phyloP scores from a whole-genome alignment of 176 grass and related monocot species.

The Lolium multiflorum region DNA sequence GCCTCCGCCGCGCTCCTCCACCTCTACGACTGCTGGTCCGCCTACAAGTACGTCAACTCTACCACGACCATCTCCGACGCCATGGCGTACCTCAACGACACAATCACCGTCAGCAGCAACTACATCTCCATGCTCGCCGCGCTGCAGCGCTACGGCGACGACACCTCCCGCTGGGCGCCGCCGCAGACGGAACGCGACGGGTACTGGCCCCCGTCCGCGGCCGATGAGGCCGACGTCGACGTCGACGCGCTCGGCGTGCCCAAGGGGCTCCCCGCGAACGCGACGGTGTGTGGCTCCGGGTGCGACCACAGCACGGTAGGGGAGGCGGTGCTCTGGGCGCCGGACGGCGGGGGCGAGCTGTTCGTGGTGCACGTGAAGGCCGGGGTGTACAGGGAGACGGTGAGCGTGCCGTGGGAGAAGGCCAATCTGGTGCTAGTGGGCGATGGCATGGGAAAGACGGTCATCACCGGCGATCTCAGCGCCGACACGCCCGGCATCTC shows the following conservation, averaged over 20 bases:
- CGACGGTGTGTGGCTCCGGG: slow-evolving; percentile 51
- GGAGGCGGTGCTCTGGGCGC: slow-evolving; percentile 71
- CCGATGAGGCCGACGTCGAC: not conserved
- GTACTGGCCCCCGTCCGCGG: slow-evolving; percentile 75
- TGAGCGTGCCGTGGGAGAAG: slow-evolving; percentile 79
- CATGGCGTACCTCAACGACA: slow-evolving; percentile 74
- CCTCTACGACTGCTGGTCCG: slow-evolving; percentile 98
- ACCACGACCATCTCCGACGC: slow-evolving; percentile 70
- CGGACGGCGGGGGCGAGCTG: slow-evolving; percentile 37
- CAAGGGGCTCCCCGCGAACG: slow-evolving; percentile 37
- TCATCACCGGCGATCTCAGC: slow-evolving; percentile 84
- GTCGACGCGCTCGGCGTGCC: slow-evolving; percentile 53
- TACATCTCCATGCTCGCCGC: slow-evolving; percentile 84
- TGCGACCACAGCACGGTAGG: slow-evolving; percentile 51
- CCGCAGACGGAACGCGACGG: slow-evolving; percentile 92
- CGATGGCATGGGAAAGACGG: slow-evolving; percentile 82
- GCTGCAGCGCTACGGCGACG: slow-evolving; percentile 69
- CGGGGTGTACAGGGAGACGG: slow-evolving; percentile 86
- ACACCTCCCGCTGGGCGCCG: slow-evolving; percentile 62
- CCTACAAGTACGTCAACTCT: slow-evolving; percentile 86
- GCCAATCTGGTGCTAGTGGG: slow-evolving; percentile 75
- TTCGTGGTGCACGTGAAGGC: slow-evolving; percentile 81
- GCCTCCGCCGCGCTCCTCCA: slow-evolving; percentile 77
- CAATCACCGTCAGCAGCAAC: slow-evolving; percentile 65
- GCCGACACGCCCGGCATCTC: slow-evolving; percentile 72